Base-by-base conservation (phyloP, 2,329 filamentous ascomycete species). In the Colletotrichum falcatum region DNA sequence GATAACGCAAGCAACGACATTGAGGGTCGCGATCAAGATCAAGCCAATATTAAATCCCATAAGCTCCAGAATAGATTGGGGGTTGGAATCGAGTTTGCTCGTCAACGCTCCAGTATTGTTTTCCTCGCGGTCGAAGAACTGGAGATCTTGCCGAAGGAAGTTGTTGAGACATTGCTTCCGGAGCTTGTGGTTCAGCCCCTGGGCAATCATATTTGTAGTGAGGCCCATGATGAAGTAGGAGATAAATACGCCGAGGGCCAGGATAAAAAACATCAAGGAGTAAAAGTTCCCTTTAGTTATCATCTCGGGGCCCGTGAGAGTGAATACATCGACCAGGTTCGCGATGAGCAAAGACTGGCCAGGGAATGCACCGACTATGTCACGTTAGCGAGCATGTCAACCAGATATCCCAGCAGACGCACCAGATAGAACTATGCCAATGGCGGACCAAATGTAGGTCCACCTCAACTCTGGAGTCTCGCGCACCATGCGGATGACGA, bases 191-290 rank as follows among this genome's bases (percentile, higher is more conserved):
- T 73, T 74, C 18, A 77, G 68, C 0, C 62, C 54, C 71, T 78
- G 77, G 12, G 79, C 74, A 12, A 81, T 75, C 7, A 74, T 70
- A 65, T 82, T 83, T 18, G 80, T 79, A 2, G 76, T 55, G 66
- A 75, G 81, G 2, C 82, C 82, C 44, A 83, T 73, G 11, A 74
- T 55, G 55, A 81, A 81, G 73, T 88, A 88, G 12, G 81, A 78
- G 1, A 86, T 56, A 1, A 85, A 77, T n/a, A 81, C 79, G 3
- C 80, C 84, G 4, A 80, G 78, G 3, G 86, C 85, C 46, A 87
- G 74, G 1, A 87, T 80, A 54, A 87, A 83, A 71, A 89, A 89
- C 86, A 89, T 88, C 61, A 83, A 78, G 0, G 86, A 83, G 77
- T 81, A 88, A 73, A 88, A 88, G 74, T 89, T 82, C 11, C 85